Evolutionary conservation across 352 stramenopile genomes (phyloP).

Genomic region (Thalassiosira mediterranea): DNA sequence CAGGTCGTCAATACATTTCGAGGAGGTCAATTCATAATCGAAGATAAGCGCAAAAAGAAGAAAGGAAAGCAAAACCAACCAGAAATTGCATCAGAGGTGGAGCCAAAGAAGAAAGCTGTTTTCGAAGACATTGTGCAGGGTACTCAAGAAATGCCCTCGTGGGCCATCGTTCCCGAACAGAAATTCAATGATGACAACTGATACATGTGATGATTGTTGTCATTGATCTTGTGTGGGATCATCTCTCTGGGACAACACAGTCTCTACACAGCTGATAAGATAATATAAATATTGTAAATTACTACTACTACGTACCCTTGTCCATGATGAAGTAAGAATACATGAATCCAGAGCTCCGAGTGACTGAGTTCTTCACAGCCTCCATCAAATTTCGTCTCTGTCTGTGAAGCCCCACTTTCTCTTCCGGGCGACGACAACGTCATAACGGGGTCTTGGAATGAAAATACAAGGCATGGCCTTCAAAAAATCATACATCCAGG

Average conservation of each 20-base stretch:
- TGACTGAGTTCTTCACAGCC: no score
- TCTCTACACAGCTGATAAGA: no score
- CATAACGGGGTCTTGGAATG: neutral
- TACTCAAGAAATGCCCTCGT: slow-evolving; percentile 28
- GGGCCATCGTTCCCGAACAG: slow-evolving; percentile 30
- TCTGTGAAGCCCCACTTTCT: slow-evolving; percentile 6
- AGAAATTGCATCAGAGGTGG: neutral
- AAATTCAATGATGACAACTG: neutral
- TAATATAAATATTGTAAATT: neutral
- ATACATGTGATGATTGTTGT: no score
- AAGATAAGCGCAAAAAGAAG: slow-evolving; percentile 69
- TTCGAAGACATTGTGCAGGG: slow-evolving; percentile 40
- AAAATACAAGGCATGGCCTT: slow-evolving; percentile 17
- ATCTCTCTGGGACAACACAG: no score
- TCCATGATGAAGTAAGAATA: neutral
- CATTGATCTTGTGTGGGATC: no score
- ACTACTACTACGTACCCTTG: neutral
- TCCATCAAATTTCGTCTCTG: no score
- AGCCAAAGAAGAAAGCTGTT: slow-evolving; percentile 29
- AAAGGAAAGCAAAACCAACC: slow-evolving; percentile 12
- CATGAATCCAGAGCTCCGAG: no score
- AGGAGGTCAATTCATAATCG: slow-evolving; percentile 63
- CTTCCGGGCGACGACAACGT: slow-evolving; percentile 12
- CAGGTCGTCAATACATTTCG: slow-evolving; percentile 52
- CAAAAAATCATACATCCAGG: slow-evolving; percentile 18